These are phyloP conservation scores for Pseudozyma hubeiensis DNA, from an alignment of 1,284 basidiomycete species.

Conservation along the genomic window DNA sequence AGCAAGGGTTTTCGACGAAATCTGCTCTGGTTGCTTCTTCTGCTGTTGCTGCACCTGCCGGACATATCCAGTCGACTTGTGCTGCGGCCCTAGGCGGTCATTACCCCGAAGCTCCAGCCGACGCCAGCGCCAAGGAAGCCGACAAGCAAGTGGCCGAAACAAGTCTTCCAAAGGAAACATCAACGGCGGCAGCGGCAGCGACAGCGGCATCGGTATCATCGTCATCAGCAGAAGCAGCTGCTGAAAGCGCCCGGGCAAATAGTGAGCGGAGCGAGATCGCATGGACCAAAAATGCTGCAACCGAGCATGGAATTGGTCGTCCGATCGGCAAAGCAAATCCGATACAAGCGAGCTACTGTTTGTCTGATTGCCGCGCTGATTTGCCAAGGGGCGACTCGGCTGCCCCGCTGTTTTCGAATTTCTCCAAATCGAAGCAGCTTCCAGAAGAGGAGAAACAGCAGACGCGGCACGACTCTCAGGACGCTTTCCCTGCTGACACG, in stretches of 20 bases:
- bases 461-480: neutral
- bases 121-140: no score
- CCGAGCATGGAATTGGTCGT: constrained; percentile 9
- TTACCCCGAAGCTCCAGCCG: no score
- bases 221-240: neutral
- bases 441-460: neutral
- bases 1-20: no score
- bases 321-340: constrained; percentile 36
- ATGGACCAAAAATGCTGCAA: neutral
- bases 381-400: constrained; percentile 5
- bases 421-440: constrained; percentile 2
- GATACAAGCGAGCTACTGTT: neutral
- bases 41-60: no score
- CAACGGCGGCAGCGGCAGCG: neutral
- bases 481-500: neutral
- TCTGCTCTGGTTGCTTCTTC: no score
- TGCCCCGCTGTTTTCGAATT: constrained; percentile 7
- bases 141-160: no score
- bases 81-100: no score
- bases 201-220: neutral
- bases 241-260: constrained; percentile 1
- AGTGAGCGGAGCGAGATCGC: neutral
- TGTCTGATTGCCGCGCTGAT: constrained; percentile 13
- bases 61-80: no score
- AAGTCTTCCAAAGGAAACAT: no score